Evolutionary conservation across 129 eudicot species (phyloP).

Genomic region (Saposhnikovia divaricata): DNA sequence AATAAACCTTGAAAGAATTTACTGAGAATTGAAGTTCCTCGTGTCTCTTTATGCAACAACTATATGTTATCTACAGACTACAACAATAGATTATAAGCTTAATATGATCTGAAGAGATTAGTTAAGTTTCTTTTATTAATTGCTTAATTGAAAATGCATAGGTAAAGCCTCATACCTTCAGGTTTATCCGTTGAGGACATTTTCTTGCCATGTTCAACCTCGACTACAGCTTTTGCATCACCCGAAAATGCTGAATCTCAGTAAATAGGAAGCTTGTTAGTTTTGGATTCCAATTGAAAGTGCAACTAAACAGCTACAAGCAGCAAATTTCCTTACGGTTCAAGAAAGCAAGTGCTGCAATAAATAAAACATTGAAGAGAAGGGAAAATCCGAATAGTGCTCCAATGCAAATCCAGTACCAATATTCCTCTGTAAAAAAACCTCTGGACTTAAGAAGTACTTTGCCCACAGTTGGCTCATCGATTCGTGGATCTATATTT

Average conservation of each 20-base stretch:
- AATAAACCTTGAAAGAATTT: not conserved
- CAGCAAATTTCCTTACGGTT: conserved; percentile 44
- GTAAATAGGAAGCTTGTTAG: conserved; percentile 10
- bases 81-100: not conserved
- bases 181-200: conserved; percentile 5
- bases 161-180: conserved; percentile 21
- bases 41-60: not conserved
- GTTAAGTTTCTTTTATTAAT: not conserved
- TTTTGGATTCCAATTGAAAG: not conserved
- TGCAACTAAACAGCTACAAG: not conserved
- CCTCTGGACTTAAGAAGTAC: conserved; percentile 60
- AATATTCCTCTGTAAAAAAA: conserved; percentile 44
- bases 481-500: conserved; percentile 42
- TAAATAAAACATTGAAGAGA: conserved; percentile 60
- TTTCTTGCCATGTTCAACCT: conserved; percentile 29
- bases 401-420: conserved; percentile 62
- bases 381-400: conserved; percentile 63
- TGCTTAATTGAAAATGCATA: too few relatives aligned
- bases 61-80: not conserved
- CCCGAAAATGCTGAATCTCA: conserved; percentile 43
- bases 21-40: not conserved
- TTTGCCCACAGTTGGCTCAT: conserved; percentile 60
- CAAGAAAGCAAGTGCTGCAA: conserved; percentile 53
- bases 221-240: conserved; percentile 41
- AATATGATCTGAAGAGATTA: not conserved